Percentiles rank a stretch among this genome's conserved stretches.
These are phyloP conservation scores for Trypanosoma mega DNA, from an alignment of 208 protist genomes.

Conservation along the genomic window DNA sequence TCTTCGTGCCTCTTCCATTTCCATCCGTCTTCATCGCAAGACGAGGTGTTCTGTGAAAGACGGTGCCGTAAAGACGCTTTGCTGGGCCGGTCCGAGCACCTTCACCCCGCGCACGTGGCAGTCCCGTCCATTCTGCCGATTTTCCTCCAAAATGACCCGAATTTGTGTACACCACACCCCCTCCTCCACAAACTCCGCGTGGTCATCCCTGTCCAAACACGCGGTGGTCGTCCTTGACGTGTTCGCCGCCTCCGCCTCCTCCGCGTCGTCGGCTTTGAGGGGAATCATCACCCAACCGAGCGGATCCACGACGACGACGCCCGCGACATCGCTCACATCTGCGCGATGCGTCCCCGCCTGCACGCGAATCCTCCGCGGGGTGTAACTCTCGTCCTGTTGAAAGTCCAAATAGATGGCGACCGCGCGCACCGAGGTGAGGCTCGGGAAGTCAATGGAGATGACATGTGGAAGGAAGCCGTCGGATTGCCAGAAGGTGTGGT, in stretches of 20 bases:
- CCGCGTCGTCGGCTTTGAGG: conserved; percentile 4
- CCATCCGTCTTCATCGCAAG: conserved; percentile 36
- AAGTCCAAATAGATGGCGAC: conserved; percentile 72
- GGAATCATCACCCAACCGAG: conserved; percentile 66
- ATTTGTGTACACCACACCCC: conserved; percentile 68
- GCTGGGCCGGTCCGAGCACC: conserved; percentile 48
- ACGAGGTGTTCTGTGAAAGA: conserved; percentile 34
- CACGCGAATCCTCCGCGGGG: conserved; percentile 62
- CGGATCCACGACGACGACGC: conserved; percentile 38
- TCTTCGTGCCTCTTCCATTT: too few species aligned
- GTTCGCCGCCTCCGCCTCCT: neutral
- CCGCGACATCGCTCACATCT: conserved; percentile 67
- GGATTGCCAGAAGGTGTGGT: conserved; percentile 88
- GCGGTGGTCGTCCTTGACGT: neutral
- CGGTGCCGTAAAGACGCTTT: conserved; percentile 36
- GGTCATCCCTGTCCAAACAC: conserved; percentile 21
- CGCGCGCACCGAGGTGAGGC: conserved; percentile 46
- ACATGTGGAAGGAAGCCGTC: conserved; percentile 83
- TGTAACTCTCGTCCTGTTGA: conserved; percentile 87
- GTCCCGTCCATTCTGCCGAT: conserved; percentile 81
- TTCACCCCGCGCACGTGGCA: conserved; percentile 77
- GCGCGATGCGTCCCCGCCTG: conserved; percentile 62
- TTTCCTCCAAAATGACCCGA: conserved; percentile 61
- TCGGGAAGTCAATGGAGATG: conserved; percentile 61
- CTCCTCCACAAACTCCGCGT: conserved; percentile 25